Conservation (phyloP, 768 basidiomycete genomes). For the Xerocomellus chrysenteron region DNA sequence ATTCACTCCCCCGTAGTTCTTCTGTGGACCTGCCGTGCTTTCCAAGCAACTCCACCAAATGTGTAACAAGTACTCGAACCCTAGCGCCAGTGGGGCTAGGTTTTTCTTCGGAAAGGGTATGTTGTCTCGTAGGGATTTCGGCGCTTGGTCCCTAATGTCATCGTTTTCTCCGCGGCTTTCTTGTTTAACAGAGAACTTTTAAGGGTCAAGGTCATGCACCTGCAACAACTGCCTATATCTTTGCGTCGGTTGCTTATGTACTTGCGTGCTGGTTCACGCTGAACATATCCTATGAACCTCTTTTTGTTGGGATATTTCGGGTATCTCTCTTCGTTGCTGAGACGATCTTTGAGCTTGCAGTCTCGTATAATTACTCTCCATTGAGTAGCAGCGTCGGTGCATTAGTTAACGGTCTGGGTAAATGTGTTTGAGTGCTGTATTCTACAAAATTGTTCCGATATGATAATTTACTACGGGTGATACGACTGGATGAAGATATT, state of each 20-base stretch:
- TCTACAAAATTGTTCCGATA: constrained; percentile 3
- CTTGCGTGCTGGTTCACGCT: constrained; percentile 4
- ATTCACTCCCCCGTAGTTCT: constrained; percentile 47
- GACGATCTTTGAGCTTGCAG: neutral
- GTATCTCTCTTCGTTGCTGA: neutral
- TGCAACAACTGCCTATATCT: neutral
- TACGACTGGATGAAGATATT: neutral
- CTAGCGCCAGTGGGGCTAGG: constrained; percentile 66
- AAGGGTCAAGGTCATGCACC: neutral
- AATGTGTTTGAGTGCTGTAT: neutral
- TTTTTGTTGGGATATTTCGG: neutral
- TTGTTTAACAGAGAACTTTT: constrained; percentile 24
- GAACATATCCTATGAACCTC: no score
- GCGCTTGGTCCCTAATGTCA: constrained; percentile 1
- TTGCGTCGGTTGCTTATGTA: neutral
- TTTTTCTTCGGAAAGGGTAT: constrained; percentile 91
- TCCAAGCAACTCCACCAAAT: constrained; percentile 71
- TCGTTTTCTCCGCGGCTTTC: neutral
- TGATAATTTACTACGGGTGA: neutral
- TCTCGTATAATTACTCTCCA: neutral
- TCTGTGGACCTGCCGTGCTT: constrained; percentile 79
- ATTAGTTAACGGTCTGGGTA: neutral
- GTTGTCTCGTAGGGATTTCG: constrained; percentile 18
- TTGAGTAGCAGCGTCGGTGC: no score
- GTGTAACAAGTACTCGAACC: constrained; percentile 83